Evolutionary conservation across 2,329 filamentous ascomycete genomes (phyloP).

Genomic region (Metarhizium guizhouense): DNA sequence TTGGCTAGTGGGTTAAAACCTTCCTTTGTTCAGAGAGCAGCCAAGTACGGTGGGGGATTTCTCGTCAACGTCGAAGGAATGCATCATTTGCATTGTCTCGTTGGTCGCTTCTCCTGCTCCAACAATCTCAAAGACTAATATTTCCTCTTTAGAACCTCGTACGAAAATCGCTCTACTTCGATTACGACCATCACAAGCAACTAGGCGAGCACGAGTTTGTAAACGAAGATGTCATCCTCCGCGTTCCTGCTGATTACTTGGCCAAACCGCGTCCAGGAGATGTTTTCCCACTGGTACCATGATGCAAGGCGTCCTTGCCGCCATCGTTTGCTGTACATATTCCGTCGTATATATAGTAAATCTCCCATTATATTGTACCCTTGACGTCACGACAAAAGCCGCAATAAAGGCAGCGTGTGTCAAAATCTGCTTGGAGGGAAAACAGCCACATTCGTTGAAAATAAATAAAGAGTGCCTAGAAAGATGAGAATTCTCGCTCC

Average conservation of each 20-base stretch:
- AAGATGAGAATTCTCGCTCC: too few species aligned
- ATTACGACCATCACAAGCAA: constrained; percentile 47
- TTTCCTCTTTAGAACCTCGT: constrained; percentile 38
- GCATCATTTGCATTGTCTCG: constrained; percentile 50
- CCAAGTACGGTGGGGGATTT: constrained; percentile 49
- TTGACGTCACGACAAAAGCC: too few species aligned
- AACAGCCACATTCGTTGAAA: too few species aligned
- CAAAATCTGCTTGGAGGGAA: too few species aligned
- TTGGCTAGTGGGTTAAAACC: constrained; percentile 38
- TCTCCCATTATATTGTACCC: too few species aligned
- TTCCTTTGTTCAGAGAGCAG: constrained; percentile 45
- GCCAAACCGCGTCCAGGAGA: background rate
- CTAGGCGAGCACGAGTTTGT: constrained; percentile 42
- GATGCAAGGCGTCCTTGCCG: too few species aligned
- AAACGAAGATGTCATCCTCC: constrained; percentile 46
- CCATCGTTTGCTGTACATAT: too few species aligned
- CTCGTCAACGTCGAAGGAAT: constrained; percentile 48
- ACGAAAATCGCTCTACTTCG: constrained; percentile 49
- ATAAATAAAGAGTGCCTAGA: too few species aligned
- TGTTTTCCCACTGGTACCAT: too few species aligned
- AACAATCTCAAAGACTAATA: background rate
- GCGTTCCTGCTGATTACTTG: constrained; percentile 8
- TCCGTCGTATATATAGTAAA: too few species aligned
- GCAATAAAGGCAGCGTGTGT: too few species aligned
- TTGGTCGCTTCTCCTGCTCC: constrained; percentile 14